Base-by-base conservation (phyloP, 768 basidiomycete genomes). In the Boletus reticuloceps region DNA sequence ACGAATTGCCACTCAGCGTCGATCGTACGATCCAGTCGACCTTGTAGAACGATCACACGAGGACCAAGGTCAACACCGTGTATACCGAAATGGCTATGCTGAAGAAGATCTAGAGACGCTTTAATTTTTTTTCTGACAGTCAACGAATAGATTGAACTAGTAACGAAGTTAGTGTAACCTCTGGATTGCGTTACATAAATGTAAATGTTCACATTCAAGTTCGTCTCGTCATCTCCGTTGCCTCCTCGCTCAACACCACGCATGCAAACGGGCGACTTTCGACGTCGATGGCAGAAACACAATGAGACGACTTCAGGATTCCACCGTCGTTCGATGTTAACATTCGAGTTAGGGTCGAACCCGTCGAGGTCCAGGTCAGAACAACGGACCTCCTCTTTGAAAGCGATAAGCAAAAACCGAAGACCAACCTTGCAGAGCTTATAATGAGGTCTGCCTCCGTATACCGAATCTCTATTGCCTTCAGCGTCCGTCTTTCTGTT, bases 261-360 rank as follows among this genome's bases (percentile, higher is more conserved):
- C 62, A 63, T 22, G 58, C 54, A 29, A 61, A 58, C 14, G 62
- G 51, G 2, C 40, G 39, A 34, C 62, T 59, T 4, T 61, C 49
- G 34, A 47, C 22, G 11, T 64, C 59, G 14, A 53, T 40, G 12
- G 53, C 44, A 5, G 55, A 61, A 36, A 51, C 31, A 17, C 53
- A 52, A 19, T 25, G 31, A 39, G 52, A 58, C 9, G 50, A 58
- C 19, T 1, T 31, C 16, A 61, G 20, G 16, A 19, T 22, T 6
- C 37, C 6, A 20, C 44, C 22, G 45, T 27, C 8, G 42, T 14
- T 52, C 54, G 57, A 31, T 62, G 52, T 53, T 25, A 17, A 57
- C 42, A 20, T 29, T 53, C 3, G 34, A 46, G 38, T 49, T 44
- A 7, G 34, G 31, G 17, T 57, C 47, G 25, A 22, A 19, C 4